A percentile compares a stretch with the other conserved stretches of the same genome.
Evolutionary conservation across 768 basidiomycete genomes (phyloP).

Genomic region (Mycena haematopus): DNA sequence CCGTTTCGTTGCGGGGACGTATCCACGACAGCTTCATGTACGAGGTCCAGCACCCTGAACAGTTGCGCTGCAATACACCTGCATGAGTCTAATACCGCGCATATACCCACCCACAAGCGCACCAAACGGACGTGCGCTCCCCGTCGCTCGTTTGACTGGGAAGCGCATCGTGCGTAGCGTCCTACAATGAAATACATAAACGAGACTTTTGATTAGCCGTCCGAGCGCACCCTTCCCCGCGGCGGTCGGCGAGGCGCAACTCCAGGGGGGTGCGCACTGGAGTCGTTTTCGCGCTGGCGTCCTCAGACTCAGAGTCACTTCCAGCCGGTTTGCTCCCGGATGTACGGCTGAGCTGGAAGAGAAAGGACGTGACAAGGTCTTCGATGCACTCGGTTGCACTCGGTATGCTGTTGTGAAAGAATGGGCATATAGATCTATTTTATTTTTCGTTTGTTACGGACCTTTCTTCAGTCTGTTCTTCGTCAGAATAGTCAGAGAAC

Average conservation of each 20-base stretch:
- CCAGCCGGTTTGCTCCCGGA: not conserved
- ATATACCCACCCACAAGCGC: constrained; percentile 1
- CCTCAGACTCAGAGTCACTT: constrained; percentile 1
- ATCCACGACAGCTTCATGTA: constrained; percentile 69
- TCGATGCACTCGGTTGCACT: constrained; percentile 26
- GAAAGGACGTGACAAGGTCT: constrained; percentile 28
- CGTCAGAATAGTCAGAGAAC: constrained; percentile 4
- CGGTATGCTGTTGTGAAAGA: not conserved
- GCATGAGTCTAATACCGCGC: not conserved
- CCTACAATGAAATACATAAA: not conserved
- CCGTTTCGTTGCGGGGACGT: constrained; percentile 71
- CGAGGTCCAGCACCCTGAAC: constrained; percentile 66
- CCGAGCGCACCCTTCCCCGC: constrained; percentile 8
- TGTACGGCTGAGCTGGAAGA: constrained; percentile 20
- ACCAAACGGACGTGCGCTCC: constrained; percentile 53
- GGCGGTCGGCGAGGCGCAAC: constrained; percentile 24
- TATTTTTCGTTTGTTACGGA: not conserved
- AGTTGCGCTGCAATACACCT: constrained; percentile 60
- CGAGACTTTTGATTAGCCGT: not conserved
- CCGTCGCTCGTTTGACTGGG: constrained; percentile 42
- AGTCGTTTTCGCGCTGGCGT: not conserved
- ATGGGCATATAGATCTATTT: no score
- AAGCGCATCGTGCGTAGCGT: constrained; percentile 34
- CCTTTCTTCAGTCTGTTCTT: not conserved
- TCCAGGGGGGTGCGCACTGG: constrained; percentile 11